Evolutionary conservation across 805 yeast genomes (phyloP), one percentile per base, ranked within the genome.

Genomic region (Yarrowia sp.): DNA sequence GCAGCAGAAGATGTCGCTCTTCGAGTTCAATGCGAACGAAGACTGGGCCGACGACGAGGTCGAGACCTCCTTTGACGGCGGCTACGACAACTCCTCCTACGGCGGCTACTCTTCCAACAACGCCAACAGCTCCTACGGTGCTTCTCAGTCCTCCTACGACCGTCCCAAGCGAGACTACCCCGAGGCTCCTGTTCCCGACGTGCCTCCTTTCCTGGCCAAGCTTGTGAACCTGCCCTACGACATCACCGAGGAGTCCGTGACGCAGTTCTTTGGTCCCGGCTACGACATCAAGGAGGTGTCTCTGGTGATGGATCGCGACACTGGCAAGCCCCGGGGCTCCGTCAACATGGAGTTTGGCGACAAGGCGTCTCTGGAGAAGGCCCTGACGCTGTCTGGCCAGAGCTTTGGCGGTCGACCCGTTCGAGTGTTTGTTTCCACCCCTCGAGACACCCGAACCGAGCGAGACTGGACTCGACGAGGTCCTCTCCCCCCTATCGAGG

Each of bases 161-260:
- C 39, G 39, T 27, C 62, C 62, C 53, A 44, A 42, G 47, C 62
- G 53, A 24, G 62, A 42, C 24, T 44, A 22, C 35, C 19, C 32
- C 32, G 55, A 18, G 8, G 87, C 77, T 68, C 96, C 97, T 42
- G 80, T 94, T 64, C 99, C 99, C 47, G 93, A 90, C 69, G 81
- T 77, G 59, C 91, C 97, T 18, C 99, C 99, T 61, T 94, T 76
- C 80, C 87, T 88, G 70, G 97, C 97, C n/a, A 84, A 90, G 73
- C 80, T 93, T 67, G 83, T 84, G 72, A 91, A 92, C 77, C 82
- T 94, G 71, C 90, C 97, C 64, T 87, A 88, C 85, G 92, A 88
- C 63, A 81, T 83, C 46, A 74, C 78, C 49, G 97, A 93, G 74
- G 84, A 79, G 35, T 82, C 79, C 60, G 60, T 77, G 24, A 63